Conservation (phyloP, 1,284 basidiomycete species). For the Austroboletus novae-zelandiae region DNA sequence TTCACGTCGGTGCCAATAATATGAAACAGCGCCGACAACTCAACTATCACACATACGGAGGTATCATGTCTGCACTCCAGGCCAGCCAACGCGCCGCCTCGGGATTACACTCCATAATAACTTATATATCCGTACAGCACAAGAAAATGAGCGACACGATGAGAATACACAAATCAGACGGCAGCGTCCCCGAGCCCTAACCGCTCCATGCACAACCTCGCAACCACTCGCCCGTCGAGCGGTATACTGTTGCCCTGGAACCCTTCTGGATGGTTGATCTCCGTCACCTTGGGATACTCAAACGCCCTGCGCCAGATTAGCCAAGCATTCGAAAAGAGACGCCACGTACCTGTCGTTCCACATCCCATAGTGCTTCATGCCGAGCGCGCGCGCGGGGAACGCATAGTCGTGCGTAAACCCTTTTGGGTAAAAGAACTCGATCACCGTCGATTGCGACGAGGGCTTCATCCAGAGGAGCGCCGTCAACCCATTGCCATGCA, state of each 20-base stretch:
- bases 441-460: conserved; percentile 69
- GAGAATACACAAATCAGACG: too few relatives aligned
- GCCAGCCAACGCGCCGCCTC: too few relatives aligned
- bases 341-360: conserved; percentile 60
- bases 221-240: conserved; percentile 49
- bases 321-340: background rate
- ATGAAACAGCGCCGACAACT: too few relatives aligned
- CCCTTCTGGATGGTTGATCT: conserved; percentile 48
- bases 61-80: too few relatives aligned
- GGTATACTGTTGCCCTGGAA: conserved; percentile 57
- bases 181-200: conserved; percentile 19
- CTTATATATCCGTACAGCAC: too few relatives aligned
- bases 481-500: conserved; percentile 86
- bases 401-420: conserved; percentile 89
- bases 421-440: conserved; percentile 85
- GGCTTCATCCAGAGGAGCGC: conserved; percentile 85
- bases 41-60: too few relatives aligned
- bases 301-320: conserved; percentile 39
- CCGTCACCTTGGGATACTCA: conserved; percentile 47
- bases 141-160: too few relatives aligned
- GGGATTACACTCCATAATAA: too few relatives aligned
- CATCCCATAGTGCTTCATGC: conserved; percentile 84
- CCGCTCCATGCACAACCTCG: conserved; percentile 44
- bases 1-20: too few relatives aligned
- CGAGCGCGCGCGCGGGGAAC: conserved; percentile 74